Base-by-base conservation (phyloP, 306 rosid species). In the Heteromeles arbutifolia region DNA sequence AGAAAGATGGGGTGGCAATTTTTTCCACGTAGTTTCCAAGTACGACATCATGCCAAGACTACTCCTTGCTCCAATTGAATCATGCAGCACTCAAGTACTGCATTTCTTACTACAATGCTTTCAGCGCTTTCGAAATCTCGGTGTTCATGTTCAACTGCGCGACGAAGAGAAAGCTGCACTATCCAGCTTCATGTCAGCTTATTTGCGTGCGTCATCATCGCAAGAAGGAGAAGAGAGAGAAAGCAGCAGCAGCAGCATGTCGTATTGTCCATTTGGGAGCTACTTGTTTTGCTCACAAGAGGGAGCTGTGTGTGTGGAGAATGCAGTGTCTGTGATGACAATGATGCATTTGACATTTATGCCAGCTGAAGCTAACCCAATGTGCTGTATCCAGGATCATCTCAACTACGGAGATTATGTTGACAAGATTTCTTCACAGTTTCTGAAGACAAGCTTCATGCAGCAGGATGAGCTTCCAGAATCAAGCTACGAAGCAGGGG, bases 41-140 rank as follows among this genome's bases (percentile, higher is more conserved):
- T 87, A 87, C 61, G 98, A 95, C 86, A 84, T 92, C 44, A 90
- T 95, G 93, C 97, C 97, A 29, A 86, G 97, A 74, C 82, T 95
- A 25, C 85, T 90, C 74, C 86, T 89, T 79, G 87, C 95, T 52
- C 97, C 97, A 1, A 21, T 85, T 12, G 73, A 73, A 59, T 69
- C 88, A 0, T 77, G 79, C 82, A 77, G 82, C 63, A 18, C 86
- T 73, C 89, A 89, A 56, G 12, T 41, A 41, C 78, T 90, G 45
- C 86, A 84, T 25, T 64, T 69, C 69, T 81, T 94, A 12, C 88
- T 88, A 6, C 86, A 87, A 67, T 79, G 78, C 31, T 94, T 9
- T 41, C 44, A 10, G 1, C 58, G 13, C 32, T 81, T 59, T 19
- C 87, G 79, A 26, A 80, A 61, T 67, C 84, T 76, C 71, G 85